Percentiles rank a stretch among this genome's conserved stretches.
phyloP scores from a whole-genome alignment of 2,329 filamentous ascomycete genomes.

The Cercospora nicotianae region DNA sequence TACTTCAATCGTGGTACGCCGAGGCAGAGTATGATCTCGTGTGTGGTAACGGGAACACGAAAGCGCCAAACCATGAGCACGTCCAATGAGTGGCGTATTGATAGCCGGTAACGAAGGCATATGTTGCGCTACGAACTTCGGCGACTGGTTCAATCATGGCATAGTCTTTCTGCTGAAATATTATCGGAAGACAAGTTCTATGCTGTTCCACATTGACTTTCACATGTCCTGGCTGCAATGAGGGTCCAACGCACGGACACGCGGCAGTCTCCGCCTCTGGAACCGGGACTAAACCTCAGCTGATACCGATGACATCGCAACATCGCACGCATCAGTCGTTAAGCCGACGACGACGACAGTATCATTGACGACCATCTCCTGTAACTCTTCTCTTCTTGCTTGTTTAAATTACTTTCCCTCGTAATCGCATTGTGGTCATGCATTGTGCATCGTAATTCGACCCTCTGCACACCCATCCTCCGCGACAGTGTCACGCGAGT shows the following conservation, averaged over 20 bases:
- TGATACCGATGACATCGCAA: background rate
- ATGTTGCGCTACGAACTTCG: background rate
- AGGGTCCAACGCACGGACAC: background rate
- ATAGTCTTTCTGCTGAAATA: background rate
- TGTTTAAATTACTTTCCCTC: background rate
- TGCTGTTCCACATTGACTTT: background rate
- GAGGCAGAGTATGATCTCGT: background rate
- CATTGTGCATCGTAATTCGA: background rate
- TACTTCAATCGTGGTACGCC: background rate
- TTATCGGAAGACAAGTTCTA: background rate
- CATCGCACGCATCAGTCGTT: background rate
- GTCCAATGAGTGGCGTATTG: background rate
- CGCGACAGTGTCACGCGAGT: conserved; percentile 29
- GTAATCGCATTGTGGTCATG: background rate
- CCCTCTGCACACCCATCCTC: background rate
- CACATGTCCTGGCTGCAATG: background rate
- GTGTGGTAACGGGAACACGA: background rate
- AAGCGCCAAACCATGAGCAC: background rate
- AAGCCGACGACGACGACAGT: background rate
- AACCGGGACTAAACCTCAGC: background rate
- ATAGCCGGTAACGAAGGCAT: background rate
- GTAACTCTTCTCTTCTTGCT: background rate
- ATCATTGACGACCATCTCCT: conserved; percentile 6
- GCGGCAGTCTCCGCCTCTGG: background rate
- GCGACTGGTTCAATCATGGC: background rate